Evolutionary conservation across 1,284 basidiomycete genomes (phyloP).

Genomic region (Pisolithus thermaeus): DNA sequence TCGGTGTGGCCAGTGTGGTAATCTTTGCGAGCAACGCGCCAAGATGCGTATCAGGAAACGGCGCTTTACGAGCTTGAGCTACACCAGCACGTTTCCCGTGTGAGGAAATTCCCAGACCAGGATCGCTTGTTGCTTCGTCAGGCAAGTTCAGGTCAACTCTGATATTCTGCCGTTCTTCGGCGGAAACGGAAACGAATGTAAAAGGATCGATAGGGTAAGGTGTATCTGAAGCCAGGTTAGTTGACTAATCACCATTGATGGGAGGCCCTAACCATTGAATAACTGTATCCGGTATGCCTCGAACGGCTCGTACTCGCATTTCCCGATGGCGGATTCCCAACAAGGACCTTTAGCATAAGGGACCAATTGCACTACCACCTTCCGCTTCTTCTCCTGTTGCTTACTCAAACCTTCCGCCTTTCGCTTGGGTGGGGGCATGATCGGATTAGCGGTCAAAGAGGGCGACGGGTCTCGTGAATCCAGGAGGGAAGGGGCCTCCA

Average conservation of each 20-base stretch:
- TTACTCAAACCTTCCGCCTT: slow-evolving; percentile 44
- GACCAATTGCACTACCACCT: slow-evolving; percentile 67
- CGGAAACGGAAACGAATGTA: slow-evolving; percentile 53
- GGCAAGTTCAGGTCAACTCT: slow-evolving; percentile 29
- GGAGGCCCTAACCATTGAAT: slow-evolving; percentile 57
- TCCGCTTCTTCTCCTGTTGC: slow-evolving; percentile 58
- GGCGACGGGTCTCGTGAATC: slow-evolving; percentile 38
- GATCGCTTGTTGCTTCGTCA: slow-evolving; percentile 18
- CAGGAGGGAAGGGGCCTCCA: slow-evolving; percentile 38
- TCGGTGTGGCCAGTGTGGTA: slow-evolving; percentile 48
- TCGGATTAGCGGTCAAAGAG: slow-evolving; percentile 30
- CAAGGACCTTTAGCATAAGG: slow-evolving; percentile 73
- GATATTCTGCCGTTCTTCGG: slow-evolving; percentile 30
- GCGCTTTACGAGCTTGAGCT: slow-evolving; percentile 41
- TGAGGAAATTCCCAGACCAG: slow-evolving; percentile 8
- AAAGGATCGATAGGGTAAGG: slow-evolving; percentile 74
- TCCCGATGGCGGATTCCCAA: slow-evolving; percentile 62
- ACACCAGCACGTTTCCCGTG: slow-evolving; percentile 33
- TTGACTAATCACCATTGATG: not conserved
- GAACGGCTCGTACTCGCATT: slow-evolving; percentile 60
- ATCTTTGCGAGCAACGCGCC: slow-evolving; percentile 56
- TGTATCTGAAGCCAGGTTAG: slow-evolving; percentile 46
- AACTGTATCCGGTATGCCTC: slow-evolving; percentile 65
- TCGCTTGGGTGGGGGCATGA: slow-evolving; percentile 43
- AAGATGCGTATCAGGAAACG: slow-evolving; percentile 64